These are phyloP conservation scores for Gossypium stocksii DNA, from an alignment of 345 rosid genomes.

Conservation along the genomic window DNA sequence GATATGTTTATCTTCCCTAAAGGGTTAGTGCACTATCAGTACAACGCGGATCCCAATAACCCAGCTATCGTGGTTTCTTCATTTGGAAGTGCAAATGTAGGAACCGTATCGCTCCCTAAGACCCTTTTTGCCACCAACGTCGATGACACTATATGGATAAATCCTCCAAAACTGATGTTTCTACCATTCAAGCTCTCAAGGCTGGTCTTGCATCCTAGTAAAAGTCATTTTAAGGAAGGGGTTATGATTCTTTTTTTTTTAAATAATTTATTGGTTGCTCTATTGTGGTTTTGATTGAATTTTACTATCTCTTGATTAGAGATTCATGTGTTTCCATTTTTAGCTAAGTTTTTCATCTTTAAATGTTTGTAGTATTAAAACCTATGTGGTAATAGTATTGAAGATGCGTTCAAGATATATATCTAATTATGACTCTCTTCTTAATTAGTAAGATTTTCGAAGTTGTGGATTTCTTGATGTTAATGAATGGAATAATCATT, in stretches of 20 bases:
- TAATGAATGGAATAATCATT: no score
- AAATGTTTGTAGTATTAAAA: neutral
- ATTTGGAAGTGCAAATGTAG: neutral
- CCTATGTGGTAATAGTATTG: no score
- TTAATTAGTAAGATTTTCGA: no score
- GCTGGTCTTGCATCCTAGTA: neutral
- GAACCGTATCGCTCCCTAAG: neutral
- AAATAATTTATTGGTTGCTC: no score
- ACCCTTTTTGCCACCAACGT: neutral
- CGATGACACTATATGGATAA: neutral
- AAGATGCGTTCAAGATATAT: no score
- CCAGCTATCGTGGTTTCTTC: neutral
- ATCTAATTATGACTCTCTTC: no score
- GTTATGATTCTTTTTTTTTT: neutral
- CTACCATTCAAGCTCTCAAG: constrained; percentile 7
- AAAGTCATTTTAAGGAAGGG: neutral
- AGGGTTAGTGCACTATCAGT: neutral
- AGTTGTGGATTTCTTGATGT: no score
- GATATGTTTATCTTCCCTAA: neutral
- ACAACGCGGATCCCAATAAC: neutral
- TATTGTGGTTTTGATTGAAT: no score
- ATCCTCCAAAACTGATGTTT: constrained; percentile 8
- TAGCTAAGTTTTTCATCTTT: neutral
- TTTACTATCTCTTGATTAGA: no score
- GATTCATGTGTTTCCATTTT: neutral